A percentile compares a stretch with the other conserved stretches of the same genome.
These are phyloP conservation scores for Proliferodiscus dingleyae DNA, from an alignment of 2,329 filamentous ascomycete species.

Conservation along the genomic window DNA sequence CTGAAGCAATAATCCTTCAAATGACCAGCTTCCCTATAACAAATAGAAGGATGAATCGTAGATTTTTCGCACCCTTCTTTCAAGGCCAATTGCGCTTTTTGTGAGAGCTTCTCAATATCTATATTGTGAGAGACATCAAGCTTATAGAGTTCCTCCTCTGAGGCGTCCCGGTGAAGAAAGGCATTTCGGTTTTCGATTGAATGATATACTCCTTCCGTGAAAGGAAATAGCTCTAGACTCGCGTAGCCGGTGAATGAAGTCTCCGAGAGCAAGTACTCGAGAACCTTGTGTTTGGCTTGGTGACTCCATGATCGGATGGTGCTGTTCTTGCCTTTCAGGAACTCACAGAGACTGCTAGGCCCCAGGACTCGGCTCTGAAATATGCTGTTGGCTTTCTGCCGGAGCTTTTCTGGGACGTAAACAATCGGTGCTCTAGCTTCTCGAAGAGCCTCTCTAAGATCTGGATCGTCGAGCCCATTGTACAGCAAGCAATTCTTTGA, in stretches of 20 bases:
- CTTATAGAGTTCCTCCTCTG: slow-evolving; percentile 18
- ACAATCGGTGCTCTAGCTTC: slow-evolving; percentile 21
- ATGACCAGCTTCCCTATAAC: slow-evolving; percentile 11
- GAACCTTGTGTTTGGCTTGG: slow-evolving; percentile 13
- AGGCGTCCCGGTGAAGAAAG: slow-evolving; percentile 17
- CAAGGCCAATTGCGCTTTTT: neutral
- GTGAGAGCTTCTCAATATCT: slow-evolving; percentile 14
- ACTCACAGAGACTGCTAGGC: slow-evolving; percentile 13
- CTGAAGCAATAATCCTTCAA: slow-evolving; percentile 15
- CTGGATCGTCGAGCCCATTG: slow-evolving; percentile 5
- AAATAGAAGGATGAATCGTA: slow-evolving; percentile 15
- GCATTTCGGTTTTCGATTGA: slow-evolving; percentile 9
- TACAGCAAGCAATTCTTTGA: slow-evolving; percentile 12
- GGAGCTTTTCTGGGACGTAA: slow-evolving; percentile 18
- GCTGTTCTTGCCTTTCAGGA: slow-evolving; percentile 5
- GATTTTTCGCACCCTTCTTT: slow-evolving; percentile 5
- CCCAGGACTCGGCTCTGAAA: slow-evolving; percentile 11
- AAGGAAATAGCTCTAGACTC: slow-evolving; percentile 20
- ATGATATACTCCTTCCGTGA: slow-evolving; percentile 19
- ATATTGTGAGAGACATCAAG: slow-evolving; percentile 14
- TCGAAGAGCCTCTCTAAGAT: slow-evolving; percentile 18
- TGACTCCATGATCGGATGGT: slow-evolving; percentile 6
- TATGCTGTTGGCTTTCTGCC: slow-evolving; percentile 1
- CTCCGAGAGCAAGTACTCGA: slow-evolving; percentile 17
- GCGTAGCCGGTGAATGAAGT: slow-evolving; percentile 8